Evolutionary conservation across 2,329 filamentous ascomycete genomes (phyloP), one percentile per base, ranked within the genome.

Genomic region (Pseudogymnoascus sp.): DNA sequence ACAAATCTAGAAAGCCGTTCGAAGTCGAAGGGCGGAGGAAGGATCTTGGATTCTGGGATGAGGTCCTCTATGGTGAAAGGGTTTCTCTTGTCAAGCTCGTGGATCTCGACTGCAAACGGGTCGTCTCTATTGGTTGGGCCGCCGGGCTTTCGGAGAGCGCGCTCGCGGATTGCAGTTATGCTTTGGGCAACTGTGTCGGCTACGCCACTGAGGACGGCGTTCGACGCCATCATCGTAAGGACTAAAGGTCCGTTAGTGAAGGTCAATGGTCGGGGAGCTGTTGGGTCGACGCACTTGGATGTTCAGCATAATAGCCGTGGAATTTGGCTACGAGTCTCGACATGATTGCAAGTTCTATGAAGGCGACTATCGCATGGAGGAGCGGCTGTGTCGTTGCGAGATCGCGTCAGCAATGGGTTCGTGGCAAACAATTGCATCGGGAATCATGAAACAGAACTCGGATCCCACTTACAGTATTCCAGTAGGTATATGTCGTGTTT

Each of bases 191-290:
- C 90, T 35, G 94, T 97, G 75, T 99, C 94, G 75, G 94, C 94
- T 68, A 99, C 88, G 69, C 94, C 94, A 77, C 91, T 92, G 63
- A 99, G 86, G 61, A 97, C 88, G 67, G 94, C 90, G 78, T 99
- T 99, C 74, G 93, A 96, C 72, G 97, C 90, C 93, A 99, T 99
- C 76, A 96, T 99, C 65, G 94, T 99, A 70, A 99, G 84, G 41
- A 99, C 90, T 89, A 72, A 63, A 63, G 35, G 30, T 62, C 62
- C 50, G 16, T 60, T 41, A 62, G 16, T 47, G 28, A 39, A 11
- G 28, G 35, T 37, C 16, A 20, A 20, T 28, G 25, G 14, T 30
- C 12, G n/a, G 41, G 36, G 20, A 47, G 37, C 25, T 30, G 60
- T 66, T 61, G 65, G 65, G 57, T 61, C 50, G 25, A 73, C 82